These are phyloP conservation scores for Skeletonema potamos DNA, from an alignment of 108 stramenopile species.

Conservation along the genomic window DNA sequence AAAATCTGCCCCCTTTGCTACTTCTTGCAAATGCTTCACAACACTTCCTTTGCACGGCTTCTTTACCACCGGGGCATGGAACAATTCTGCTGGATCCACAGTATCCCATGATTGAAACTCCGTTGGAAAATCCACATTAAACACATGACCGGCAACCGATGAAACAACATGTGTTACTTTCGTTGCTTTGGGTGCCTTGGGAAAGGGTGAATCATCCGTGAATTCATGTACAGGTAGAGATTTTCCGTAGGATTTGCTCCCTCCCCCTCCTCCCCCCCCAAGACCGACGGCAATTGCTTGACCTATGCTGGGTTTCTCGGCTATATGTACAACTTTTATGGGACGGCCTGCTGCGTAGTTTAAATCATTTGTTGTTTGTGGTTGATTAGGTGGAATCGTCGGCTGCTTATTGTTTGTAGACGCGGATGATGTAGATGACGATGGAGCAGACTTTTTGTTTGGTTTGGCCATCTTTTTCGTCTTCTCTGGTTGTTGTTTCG, in stretches of 20 bases:
- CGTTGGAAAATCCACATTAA: constrained; percentile 90
- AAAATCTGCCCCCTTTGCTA: constrained; percentile 70
- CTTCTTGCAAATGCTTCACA: constrained; percentile 81
- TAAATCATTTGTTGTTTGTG: constrained; percentile 81
- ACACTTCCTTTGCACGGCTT: constrained; percentile 77
- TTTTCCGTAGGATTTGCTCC: constrained; percentile 22
- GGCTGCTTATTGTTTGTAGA: constrained; percentile 9
- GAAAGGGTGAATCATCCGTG: constrained; percentile 51
- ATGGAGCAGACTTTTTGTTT: background rate
- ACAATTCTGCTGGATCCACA: constrained; percentile 90
- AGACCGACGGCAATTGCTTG: constrained; percentile 82
- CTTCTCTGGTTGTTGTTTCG: background rate
- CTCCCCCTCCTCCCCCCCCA: constrained; percentile 7
- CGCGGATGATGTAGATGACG: constrained; percentile 5
- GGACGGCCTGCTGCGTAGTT: constrained; percentile 71
- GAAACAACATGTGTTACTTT: constrained; percentile 74
- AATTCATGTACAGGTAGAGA: constrained; percentile 74
- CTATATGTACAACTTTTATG: constrained; percentile 77
- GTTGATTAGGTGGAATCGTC: constrained; percentile 71
- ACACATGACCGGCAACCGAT: constrained; percentile 95
- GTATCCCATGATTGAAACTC: constrained; percentile 91
- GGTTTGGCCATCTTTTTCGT: background rate
- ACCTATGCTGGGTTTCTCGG: constrained; percentile 86
- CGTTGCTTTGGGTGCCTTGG: constrained; percentile 71
- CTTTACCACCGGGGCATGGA: constrained; percentile 73